Conservation (phyloP, 1,284 basidiomycete genomes). For the Leccinum huronense region DNA sequence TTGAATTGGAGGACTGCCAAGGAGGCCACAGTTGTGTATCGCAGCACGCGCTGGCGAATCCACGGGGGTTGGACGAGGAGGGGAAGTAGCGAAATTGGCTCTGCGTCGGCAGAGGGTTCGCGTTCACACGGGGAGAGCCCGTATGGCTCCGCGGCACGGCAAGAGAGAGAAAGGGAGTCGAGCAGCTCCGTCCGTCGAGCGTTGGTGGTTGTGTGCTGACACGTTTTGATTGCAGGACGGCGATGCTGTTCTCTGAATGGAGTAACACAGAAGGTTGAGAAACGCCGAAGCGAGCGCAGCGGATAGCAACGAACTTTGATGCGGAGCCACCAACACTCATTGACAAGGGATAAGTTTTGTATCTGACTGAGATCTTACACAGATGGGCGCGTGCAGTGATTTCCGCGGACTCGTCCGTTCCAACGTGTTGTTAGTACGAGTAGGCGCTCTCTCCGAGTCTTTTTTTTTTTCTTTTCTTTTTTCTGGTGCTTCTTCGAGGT, state of each 20-base stretch:
- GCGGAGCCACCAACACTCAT: constrained; percentile 15
- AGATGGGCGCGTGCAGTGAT: constrained; percentile 24
- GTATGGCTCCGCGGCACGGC: constrained; percentile 10
- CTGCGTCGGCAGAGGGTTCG: neutral
- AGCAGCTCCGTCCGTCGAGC: constrained; percentile 6
- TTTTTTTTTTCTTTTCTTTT: too few species aligned
- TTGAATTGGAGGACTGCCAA: neutral
- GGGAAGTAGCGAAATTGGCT: constrained; percentile 5
- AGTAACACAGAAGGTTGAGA: constrained; percentile 16
- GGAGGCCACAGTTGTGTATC: neutral
- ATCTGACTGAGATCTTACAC: constrained; percentile 25
- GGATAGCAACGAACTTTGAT: constrained; percentile 24
- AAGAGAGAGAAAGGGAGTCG: constrained; percentile 17
- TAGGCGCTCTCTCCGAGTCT: constrained; percentile 7
- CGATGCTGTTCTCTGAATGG: constrained; percentile 6
- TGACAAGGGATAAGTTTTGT: neutral
- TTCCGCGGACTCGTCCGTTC: constrained; percentile 30
- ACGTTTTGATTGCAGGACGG: constrained; percentile 24
- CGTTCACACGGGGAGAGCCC: constrained; percentile 19
- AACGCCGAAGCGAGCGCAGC: constrained; percentile 20
- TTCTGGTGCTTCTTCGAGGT: constrained; percentile 15
- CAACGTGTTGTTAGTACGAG: constrained; percentile 28
- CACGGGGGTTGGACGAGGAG: constrained; percentile 5
- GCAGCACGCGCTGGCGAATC: constrained; percentile 18
- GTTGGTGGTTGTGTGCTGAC: constrained; percentile 5